Base-by-base conservation (phyloP, 345 rosid genomes). In the Lagerstroemia speciosa region DNA sequence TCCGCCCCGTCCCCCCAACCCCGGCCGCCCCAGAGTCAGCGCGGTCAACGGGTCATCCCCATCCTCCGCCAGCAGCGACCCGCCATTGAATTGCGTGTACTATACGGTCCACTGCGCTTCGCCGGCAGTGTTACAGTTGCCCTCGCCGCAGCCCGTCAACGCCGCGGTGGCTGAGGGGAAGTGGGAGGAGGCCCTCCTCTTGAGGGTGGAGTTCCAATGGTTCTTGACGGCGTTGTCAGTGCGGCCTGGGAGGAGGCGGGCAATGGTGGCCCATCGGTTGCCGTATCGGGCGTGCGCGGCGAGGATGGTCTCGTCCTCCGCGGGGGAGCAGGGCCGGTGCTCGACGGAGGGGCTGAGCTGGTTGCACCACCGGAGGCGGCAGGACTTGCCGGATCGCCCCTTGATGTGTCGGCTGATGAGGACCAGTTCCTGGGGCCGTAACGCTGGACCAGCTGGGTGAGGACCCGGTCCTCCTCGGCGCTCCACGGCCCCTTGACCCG, bases 361-460 rank as follows among this genome's bases (percentile, higher is more conserved):
- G 69, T 87, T 83, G 69, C 92, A 87, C 92, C 92, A 85, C 9
- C 92, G 69, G 8, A 87, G 74, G 15, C 89, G 60, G 72, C 89
- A 87, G 1, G 89, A 87, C 76, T 87, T 87, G 3, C 92, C 89
- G 5, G 87, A 81, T 0, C 92, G 76, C 30, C 92, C 89, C 0
- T 81, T 84, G 12, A 85, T 74, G 33, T 77, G 78, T 6, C 78
- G 65, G 80, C 89, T 82, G 33, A 85, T 87, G 74, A 82, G 22
- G 89, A 80, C 89, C 92, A 87, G 72, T 87, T 85, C 67, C 83
- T 71, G 2, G 92, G 82, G 2, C 92, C 92, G 69, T 87, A 80
- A 27, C 78, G 80, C 40, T 83, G 68, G 1, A 83, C 86, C 8
- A 85, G 76, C 60, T 74, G 79, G 68, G 81, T 72, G 10, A 87